Evolutionary conservation across 176 grass and related monocot genomes (phyloP).

Genomic region (Chrysopogon serrulatus): DNA sequence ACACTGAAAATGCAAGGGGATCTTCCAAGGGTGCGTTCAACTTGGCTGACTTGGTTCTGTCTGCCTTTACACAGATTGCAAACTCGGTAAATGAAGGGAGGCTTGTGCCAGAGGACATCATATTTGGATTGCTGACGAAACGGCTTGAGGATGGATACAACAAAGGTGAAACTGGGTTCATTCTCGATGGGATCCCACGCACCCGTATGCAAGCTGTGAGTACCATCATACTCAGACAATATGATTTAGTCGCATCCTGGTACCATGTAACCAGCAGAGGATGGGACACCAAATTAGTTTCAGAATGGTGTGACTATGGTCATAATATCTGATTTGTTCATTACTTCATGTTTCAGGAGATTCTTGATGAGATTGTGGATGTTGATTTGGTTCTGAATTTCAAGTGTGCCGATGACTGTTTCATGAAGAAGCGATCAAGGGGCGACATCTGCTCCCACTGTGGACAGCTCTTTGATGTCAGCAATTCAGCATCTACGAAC

Average conservation of each 20-base stretch:
- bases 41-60: conserved; percentile 6
- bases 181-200: conserved; percentile 89
- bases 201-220: conserved; percentile 83
- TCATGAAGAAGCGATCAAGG: conserved; percentile 65
- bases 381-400: conserved; percentile 95
- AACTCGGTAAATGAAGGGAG: conserved; percentile 79
- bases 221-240: not conserved
- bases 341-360: conserved; percentile 57
- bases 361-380: conserved; percentile 88
- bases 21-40: not conserved
- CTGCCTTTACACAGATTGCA: conserved; percentile 52
- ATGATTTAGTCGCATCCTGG: not conserved
- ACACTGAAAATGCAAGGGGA: not conserved
- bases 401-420: conserved; percentile 73
- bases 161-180: conserved; percentile 92
- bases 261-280: not conserved
- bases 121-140: conserved; percentile 90
- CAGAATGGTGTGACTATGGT: not conserved
- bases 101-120: conserved; percentile 84
- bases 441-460: conserved; percentile 71
- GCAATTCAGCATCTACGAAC: conserved; percentile 34
- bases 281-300: not conserved
- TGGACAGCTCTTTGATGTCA: conserved; percentile 60
- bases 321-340: not conserved
- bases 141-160: conserved; percentile 81